Evolutionary conservation across 345 rosid genomes (phyloP), one percentile per base, ranked within the genome.

Genomic region (Erodium maritimum): DNA sequence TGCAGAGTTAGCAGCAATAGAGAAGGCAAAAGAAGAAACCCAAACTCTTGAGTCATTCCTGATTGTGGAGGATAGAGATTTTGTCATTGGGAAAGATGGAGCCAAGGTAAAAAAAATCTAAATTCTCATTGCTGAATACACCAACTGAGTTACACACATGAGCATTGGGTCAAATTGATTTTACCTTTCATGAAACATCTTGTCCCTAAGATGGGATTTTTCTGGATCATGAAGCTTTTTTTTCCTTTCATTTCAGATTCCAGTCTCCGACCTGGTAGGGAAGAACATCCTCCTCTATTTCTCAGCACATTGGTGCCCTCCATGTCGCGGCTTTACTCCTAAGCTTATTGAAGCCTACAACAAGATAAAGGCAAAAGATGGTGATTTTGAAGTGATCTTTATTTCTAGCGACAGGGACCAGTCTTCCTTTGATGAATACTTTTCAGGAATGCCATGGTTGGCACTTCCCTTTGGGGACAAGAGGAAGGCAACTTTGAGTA

Each of bases 281-380:
- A 79, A 79, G 68, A 70, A 54, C 46, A 52, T 75, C 11, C 80
- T 79, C 29, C 71, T 79, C 14, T 79, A 70, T 65, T 79, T 79
- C 77, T 79, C 83, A 18, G 75, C 80, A 52, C 71, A 70, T 23
- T 71, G 71, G 67, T 79, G 82, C 55, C 74, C 74, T 25, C 80
- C 77, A 14, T 79, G 83, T 25, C 75, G 70, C 10, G 72, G 68
- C 34, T 79, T 79, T 64, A 55, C 71, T 20, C 83, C 80, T 14
- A 66, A 63, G 57, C 74, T 75, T 9, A 42, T 61, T 0, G 75
- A 72, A 24, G 71, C 68, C 52, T 79, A 73, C 55, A 34, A 65
- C 23, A 34, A 72, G 71, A 75, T 75, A 24, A 73, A 72, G 63
- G 67, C 62, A 5, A 61, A 22, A 0, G 78, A 70, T 24, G 21